Conservation (phyloP, 176 grass and related monocot genomes). For the Stipa capillata region DNA sequence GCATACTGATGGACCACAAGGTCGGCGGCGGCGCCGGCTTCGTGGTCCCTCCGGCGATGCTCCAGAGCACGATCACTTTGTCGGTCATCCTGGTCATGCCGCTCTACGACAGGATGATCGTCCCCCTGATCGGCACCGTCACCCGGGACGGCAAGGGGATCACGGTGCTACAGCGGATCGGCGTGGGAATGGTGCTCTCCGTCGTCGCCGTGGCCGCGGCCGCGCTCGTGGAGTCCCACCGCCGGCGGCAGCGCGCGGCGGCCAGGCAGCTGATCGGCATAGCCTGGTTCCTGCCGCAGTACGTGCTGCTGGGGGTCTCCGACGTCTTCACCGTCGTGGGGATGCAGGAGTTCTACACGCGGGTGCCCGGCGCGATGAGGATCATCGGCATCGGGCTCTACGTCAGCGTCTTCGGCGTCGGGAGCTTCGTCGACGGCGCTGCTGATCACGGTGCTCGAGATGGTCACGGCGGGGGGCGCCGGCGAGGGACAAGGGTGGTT, state of each 20-base stretch:
- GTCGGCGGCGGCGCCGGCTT: constrained; percentile 28
- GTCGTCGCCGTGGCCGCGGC: constrained; percentile 56
- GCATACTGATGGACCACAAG: constrained; percentile 70
- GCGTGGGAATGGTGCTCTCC: constrained; percentile 73
- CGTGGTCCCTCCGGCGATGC: constrained; percentile 66
- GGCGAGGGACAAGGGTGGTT: constrained; percentile 43
- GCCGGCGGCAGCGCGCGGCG: constrained; percentile 19
- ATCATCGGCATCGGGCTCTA: constrained; percentile 81
- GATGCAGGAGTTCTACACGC: constrained; percentile 88
- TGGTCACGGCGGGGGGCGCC: constrained; percentile 7
- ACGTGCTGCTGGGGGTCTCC: constrained; percentile 62
- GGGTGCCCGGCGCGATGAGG: constrained; percentile 63
- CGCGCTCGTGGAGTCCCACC: constrained; percentile 49
- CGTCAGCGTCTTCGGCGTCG: constrained; percentile 79
- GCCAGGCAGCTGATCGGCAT: constrained; percentile 27
- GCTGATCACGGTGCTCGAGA: constrained; percentile 55
- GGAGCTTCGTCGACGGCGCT: constrained; percentile 66
- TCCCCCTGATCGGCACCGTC: constrained; percentile 34
- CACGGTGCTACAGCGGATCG: constrained; percentile 80
- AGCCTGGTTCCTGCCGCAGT: constrained; percentile 78
- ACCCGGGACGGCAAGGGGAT: constrained; percentile 46
- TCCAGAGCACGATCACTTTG: constrained; percentile 73
- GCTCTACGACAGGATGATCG: constrained; percentile 58
- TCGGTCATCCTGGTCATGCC: constrained; percentile 89
- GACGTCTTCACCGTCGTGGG: constrained; percentile 80